Percentiles rank a stretch among this genome's conserved stretches.
phyloP scores from a whole-genome alignment of 2,329 filamentous ascomycete genomes.

The Akanthomyces muscarius region DNA sequence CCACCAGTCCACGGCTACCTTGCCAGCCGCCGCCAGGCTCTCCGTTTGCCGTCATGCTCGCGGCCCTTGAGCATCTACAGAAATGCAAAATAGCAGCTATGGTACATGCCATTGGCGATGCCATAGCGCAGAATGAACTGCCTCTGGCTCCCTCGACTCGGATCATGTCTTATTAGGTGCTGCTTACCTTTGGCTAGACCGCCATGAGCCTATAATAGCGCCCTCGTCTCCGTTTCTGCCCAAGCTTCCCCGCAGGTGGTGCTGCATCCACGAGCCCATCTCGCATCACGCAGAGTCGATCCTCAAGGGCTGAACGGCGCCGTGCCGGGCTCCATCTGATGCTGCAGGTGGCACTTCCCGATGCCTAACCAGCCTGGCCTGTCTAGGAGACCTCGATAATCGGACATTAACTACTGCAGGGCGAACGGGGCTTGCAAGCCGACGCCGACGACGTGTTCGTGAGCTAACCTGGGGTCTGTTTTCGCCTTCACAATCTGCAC shows the following conservation, averaged over 20 bases:
- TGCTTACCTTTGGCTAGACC: not conserved
- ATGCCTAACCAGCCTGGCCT: not conserved
- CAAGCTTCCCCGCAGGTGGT: conserved; percentile 10
- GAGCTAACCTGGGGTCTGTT: not conserved
- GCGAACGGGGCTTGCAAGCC: not conserved
- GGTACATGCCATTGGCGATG: not conserved
- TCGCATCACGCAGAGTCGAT: conserved; percentile 15
- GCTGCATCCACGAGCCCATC: conserved; percentile 4
- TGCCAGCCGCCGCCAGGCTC: not conserved
- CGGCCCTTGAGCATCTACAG: not conserved
- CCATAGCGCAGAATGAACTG: not conserved
- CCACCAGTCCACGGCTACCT: not conserved
- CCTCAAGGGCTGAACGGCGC: conserved; percentile 11
- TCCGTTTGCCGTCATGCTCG: not conserved
- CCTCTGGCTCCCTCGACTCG: not conserved
- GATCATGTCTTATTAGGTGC: not conserved
- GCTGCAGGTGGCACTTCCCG: conserved; percentile 6
- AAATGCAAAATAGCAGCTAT: not conserved
- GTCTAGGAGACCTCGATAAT: not conserved
- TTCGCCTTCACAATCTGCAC: conserved; percentile 8
- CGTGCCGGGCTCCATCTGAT: conserved; percentile 3
- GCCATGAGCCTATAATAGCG: conserved; percentile 1
- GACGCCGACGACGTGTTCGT: not conserved
- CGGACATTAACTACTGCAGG: not conserved
- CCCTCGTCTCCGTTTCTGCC: conserved; percentile 9